A percentile compares a stretch with the other conserved stretches of the same genome.
Conservation (phyloP, 805 yeast genomes). For the Metschnikowia proteae region DNA sequence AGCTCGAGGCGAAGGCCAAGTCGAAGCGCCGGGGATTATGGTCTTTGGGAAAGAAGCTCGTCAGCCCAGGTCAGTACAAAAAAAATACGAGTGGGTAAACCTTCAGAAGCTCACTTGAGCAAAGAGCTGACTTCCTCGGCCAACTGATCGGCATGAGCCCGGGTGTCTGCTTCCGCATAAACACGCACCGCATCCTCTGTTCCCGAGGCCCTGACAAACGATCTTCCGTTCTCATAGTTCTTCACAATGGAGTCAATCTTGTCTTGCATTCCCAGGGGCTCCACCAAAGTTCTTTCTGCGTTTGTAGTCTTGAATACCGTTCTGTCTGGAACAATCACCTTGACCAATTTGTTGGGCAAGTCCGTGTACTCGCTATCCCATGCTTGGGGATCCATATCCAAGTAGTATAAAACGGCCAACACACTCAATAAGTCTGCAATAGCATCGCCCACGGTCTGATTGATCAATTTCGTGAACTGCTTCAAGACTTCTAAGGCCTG, state of each 20-base stretch:
- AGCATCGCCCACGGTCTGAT: constrained; percentile 98
- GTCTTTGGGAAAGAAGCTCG: constrained; percentile 47
- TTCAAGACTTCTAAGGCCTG: constrained; percentile 52
- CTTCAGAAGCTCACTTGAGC: constrained; percentile 12
- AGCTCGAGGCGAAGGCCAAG: constrained; percentile 60
- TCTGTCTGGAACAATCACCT: constrained; percentile 82
- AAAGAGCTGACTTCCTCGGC: constrained; percentile 27
- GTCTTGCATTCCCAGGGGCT: constrained; percentile 74
- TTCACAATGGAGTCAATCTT: constrained; percentile 64
- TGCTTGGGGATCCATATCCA: constrained; percentile 54
- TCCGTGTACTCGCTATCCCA: constrained; percentile 83
- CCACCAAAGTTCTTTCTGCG: constrained; percentile 78
- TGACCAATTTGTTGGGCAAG: constrained; percentile 79
- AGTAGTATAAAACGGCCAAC: constrained; percentile 54
- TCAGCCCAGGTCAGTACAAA: constrained; percentile 81
- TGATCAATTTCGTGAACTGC: constrained; percentile 67
- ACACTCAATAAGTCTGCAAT: constrained; percentile 86
- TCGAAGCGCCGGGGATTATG: constrained; percentile 62
- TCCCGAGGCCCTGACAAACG: constrained; percentile 95
- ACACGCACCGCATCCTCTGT: constrained; percentile 97
- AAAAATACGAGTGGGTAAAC: constrained; percentile 16
- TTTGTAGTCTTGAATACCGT: constrained; percentile 75
- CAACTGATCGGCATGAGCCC: constrained; percentile 29
- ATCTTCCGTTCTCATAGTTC: constrained; percentile 60
- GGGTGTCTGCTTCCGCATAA: constrained; percentile 77